These are phyloP conservation scores for Candida frijolesensis DNA, from an alignment of 1,139 yeast species.

Conservation along the genomic window DNA sequence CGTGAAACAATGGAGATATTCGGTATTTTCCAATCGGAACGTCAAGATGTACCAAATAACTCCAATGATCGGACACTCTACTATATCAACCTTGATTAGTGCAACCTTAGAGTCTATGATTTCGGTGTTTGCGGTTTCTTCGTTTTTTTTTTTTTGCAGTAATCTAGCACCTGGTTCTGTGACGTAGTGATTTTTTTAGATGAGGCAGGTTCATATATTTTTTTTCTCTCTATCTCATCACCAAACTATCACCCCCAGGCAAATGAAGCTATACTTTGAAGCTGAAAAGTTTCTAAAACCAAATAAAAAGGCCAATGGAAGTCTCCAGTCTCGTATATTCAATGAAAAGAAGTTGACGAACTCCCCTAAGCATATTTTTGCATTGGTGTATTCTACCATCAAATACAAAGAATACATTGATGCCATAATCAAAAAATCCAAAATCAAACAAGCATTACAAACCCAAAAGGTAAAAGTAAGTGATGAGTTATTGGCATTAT, in stretches of 20 bases:
- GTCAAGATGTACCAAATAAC: too few species aligned
- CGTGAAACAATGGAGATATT: background rate
- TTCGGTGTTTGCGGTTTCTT: too few species aligned
- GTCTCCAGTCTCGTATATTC: constrained; percentile 71
- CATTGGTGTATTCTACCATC: constrained; percentile 76
- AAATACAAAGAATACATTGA: constrained; percentile 65
- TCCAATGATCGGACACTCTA: too few species aligned
- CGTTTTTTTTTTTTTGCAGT: constrained; percentile 1
- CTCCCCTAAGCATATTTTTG: constrained; percentile 80
- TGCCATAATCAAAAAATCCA: constrained; percentile 65
- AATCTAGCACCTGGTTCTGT: background rate
- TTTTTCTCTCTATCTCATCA: background rate
- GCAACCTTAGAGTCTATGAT: too few species aligned
- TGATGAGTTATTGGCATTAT: constrained; percentile 55
- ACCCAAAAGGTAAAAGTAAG: constrained; percentile 41
- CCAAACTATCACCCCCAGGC: constrained; percentile 4
- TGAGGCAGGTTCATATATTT: background rate
- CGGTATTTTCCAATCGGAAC: too few species aligned
- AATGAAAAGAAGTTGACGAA: constrained; percentile 40
- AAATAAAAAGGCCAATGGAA: constrained; percentile 27
- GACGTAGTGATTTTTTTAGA: background rate
- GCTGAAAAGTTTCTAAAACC: constrained; percentile 52
- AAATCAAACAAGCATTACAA: constrained; percentile 46
- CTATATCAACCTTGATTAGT: too few species aligned
- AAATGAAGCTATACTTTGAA: constrained; percentile 66